phyloP scores from a whole-genome alignment of 176 grass and related monocot species.

The Raddia guianensis region DNA sequence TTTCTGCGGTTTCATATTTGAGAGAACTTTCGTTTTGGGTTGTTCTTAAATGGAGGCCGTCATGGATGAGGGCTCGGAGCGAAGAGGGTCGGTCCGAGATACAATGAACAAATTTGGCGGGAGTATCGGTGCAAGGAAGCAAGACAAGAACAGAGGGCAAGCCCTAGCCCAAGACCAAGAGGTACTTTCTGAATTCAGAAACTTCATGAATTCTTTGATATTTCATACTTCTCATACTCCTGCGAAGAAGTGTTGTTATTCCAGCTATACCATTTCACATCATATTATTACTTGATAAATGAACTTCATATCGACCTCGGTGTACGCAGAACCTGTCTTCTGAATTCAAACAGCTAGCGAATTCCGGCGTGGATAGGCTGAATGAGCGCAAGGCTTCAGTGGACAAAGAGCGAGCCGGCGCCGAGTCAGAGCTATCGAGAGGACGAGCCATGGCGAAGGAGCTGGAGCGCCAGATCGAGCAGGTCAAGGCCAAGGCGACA shows the following conservation, averaged over 20 bases:
- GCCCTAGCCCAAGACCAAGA: slow-evolving; percentile 47
- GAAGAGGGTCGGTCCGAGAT: slow-evolving; percentile 67
- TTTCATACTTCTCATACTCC: background rate
- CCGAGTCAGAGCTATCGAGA: slow-evolving; percentile 56
- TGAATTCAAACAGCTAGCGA: slow-evolving; percentile 51
- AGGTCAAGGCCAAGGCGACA: slow-evolving; percentile 44
- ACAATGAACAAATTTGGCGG: slow-evolving; percentile 79
- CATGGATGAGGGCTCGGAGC: slow-evolving; percentile 46
- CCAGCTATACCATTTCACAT: background rate
- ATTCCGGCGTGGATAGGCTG: slow-evolving; percentile 42
- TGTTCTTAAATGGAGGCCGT: slow-evolving; percentile 62
- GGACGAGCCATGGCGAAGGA: slow-evolving; percentile 48
- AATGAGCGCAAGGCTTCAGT: slow-evolving; percentile 54
- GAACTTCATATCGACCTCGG: background rate
- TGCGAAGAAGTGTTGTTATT: slow-evolving; percentile 17
- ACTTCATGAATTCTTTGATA: background rate
- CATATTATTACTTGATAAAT: background rate
- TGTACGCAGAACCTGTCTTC: slow-evolving; percentile 48
- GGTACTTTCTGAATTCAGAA: slow-evolving; percentile 47
- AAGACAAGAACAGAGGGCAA: slow-evolving; percentile 39
- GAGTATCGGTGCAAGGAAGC: slow-evolving; percentile 62
- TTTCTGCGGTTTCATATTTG: background rate
- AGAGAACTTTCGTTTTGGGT: background rate
- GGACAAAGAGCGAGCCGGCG: slow-evolving; percentile 56
- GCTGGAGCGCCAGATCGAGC: slow-evolving; percentile 61